Conservation (phyloP, 1,284 basidiomycete species). For the Volvariella volvacea region DNA sequence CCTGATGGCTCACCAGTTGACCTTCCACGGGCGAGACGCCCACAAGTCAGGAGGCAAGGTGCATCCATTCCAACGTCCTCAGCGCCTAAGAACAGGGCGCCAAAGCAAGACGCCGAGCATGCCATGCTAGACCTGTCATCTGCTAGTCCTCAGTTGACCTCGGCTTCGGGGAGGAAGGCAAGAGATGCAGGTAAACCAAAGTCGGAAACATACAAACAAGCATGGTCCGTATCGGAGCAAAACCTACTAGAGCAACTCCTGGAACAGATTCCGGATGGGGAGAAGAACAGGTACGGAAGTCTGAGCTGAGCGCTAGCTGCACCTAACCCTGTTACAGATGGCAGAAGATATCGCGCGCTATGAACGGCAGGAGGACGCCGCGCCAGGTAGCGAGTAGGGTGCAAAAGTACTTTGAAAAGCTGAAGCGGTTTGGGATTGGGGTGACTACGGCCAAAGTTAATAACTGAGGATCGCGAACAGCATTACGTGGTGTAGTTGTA, state of each 20-base stretch:
- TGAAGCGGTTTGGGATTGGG: constrained; percentile 61
- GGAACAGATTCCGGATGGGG: constrained; percentile 70
- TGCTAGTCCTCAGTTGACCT: too few species aligned
- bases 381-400: constrained; percentile 80
- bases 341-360: constrained; percentile 73
- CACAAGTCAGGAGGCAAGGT: neutral
- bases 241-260: constrained; percentile 64
- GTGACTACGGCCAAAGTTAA: constrained; percentile 1
- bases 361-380: constrained; percentile 68
- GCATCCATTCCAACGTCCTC: neutral
- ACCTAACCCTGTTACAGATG: constrained; percentile 37
- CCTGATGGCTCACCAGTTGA: neutral
- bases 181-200: constrained; percentile 30
- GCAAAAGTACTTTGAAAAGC: constrained; percentile 79
- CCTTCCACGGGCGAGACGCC: neutral
- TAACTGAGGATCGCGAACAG: neutral
- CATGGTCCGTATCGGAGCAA: constrained; percentile 71
- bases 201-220: constrained; percentile 69
- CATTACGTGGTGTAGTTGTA: neutral
- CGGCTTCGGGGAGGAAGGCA: neutral
- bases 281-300: constrained; percentile 55
- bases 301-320: neutral
- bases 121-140: too few species aligned
- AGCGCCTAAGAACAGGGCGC: too few species aligned
- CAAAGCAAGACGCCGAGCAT: too few species aligned